Base-by-base conservation (phyloP, 140 eudicot species). In the Flaveria floridana region DNA sequence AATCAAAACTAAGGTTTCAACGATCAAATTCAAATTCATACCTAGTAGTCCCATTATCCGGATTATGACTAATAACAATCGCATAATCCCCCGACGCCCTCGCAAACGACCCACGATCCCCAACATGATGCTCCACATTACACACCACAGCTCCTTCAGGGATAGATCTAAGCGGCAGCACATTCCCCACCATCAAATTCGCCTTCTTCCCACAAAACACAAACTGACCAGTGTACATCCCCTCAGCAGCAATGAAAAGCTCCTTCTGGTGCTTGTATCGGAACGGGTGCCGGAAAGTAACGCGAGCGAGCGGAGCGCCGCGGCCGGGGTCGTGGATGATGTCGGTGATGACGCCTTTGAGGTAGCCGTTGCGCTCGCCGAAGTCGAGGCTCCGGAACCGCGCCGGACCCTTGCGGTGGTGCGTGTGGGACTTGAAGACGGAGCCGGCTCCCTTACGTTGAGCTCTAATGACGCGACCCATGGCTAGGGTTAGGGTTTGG, bases 381-480 rank as follows among this genome's bases (percentile, higher is more conserved):
- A 90, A 90, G 76, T 90, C 97, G 79, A 90, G 97, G 21, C 83
- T 63, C 1, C 97, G 83, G 85, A 90, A 90, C 14, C 91, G 42
- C 7, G 97, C 95, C 46, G 97, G 90, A 2, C 97, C 95, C 51
- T 90, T 90, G 51, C 97, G 95, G 90, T 90, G 97, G 87, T 90
- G 97, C 1, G 97, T 90, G 82, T 90, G 96, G 68, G 96, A 90
- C 63, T 74, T 84, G 96, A 90, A 87, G 51, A 90, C 84, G 52
- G 95, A 87, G 0, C 96, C 95, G 3, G 96, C 95, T 68, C 96
- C 96, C 85, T 90, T 90, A 87, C 96, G 96, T 65, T 90, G 96
- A 3, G 96, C 89, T 9, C 96, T 57, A 81, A 90, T 90, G 0
- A 90, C 96, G 2, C 96, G 83, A 76, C 96, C 96, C 96, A 90